These are phyloP conservation scores for Xylaria digitata DNA, from an alignment of 2,329 filamentous ascomycete genomes.

Conservation along the genomic window DNA sequence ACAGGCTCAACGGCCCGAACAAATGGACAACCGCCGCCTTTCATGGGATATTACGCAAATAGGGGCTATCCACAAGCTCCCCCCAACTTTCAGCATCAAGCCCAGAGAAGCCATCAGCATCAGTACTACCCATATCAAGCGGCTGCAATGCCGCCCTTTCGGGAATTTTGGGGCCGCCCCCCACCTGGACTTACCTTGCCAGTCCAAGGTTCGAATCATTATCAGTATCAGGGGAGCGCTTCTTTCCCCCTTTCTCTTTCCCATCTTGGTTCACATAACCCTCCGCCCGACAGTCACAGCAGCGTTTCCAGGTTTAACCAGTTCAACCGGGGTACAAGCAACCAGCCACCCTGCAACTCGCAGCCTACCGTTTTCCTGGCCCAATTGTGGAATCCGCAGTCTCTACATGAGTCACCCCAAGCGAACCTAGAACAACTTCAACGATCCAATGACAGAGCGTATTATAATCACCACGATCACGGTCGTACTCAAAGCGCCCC, in stretches of 20 bases:
- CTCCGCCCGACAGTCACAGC: too few relatives aligned
- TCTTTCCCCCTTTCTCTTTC: neutral
- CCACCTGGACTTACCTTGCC: neutral
- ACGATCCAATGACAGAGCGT: slow-evolving; percentile 23
- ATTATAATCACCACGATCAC: neutral
- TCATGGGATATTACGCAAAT: neutral
- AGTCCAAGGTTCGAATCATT: neutral
- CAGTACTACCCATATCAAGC: slow-evolving; percentile 22
- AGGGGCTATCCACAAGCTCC: neutral
- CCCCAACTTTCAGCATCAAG: neutral
- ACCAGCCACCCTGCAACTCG: neutral
- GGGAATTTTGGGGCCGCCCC: neutral
- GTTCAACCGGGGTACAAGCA: neutral
- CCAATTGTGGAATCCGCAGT: neutral
- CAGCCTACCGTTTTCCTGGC: neutral
- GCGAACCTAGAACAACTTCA: slow-evolving; percentile 23
- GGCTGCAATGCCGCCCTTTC: slow-evolving; percentile 13
- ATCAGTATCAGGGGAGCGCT: neutral
- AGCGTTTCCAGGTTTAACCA: neutral
- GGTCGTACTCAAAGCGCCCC: neutral
- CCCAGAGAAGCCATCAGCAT: neutral
- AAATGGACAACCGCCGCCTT: neutral
- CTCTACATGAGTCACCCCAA: neutral
- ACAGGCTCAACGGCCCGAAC: neutral
- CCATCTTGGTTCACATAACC: neutral